Evolutionary conservation across 148 eudicot genomes (phyloP).

Genomic region (Agrostemma githago): DNA sequence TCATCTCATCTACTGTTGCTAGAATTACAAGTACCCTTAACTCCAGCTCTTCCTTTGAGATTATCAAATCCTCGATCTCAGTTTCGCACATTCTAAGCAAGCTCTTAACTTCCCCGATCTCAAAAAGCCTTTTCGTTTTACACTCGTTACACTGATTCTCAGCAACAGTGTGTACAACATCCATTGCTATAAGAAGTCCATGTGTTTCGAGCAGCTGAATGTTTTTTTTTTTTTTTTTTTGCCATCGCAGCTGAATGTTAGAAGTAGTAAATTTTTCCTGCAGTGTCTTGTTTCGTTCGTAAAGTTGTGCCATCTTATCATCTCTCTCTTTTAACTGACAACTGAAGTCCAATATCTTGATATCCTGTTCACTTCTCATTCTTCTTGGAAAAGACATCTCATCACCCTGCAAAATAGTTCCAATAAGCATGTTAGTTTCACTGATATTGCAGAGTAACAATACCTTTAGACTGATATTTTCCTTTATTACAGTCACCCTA

Average conservation of each 20-base stretch:
- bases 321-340: slow-evolving; percentile 36
- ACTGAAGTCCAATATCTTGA: slow-evolving; percentile 35
- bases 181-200: slow-evolving; percentile 41
- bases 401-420: slow-evolving; percentile 50
- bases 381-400: slow-evolving; percentile 50
- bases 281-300: slow-evolving; percentile 25
- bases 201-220: slow-evolving; percentile 39
- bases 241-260: slow-evolving; percentile 31
- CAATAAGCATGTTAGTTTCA: slow-evolving; percentile 48
- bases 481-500: slow-evolving; percentile 43
- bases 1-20: slow-evolving; percentile 49
- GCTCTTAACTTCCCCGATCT: slow-evolving; percentile 26
- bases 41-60: slow-evolving; percentile 55
- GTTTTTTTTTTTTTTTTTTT: too few relatives aligned
- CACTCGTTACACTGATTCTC: slow-evolving; percentile 41
- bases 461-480: slow-evolving; percentile 41
- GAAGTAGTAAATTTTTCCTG: slow-evolving; percentile 20
- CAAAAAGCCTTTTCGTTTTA: slow-evolving; percentile 4
- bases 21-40: slow-evolving; percentile 41
- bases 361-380: slow-evolving; percentile 41
- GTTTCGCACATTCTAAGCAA: slow-evolving; percentile 31
- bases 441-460: slow-evolving; percentile 39
- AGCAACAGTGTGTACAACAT: slow-evolving; percentile 39
- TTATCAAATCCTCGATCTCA: slow-evolving; percentile 44
- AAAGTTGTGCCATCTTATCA: slow-evolving; percentile 15